phyloP scores from a whole-genome alignment of 345 rosid genomes.

The Eucalyptus tenuipes region DNA sequence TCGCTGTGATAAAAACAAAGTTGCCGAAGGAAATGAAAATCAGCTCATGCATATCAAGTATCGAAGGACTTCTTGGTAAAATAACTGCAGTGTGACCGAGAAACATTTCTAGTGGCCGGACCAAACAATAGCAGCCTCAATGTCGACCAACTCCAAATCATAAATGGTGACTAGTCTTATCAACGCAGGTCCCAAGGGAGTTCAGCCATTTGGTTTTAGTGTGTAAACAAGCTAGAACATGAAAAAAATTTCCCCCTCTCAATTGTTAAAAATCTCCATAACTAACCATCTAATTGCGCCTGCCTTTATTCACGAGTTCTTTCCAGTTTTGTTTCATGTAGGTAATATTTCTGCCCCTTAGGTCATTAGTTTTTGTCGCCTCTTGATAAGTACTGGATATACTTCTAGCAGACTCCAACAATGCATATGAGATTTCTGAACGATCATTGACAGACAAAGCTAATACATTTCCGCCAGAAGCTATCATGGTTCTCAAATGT shows the following conservation, averaged over 20 bases:
- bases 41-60: background rate
- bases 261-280: background rate
- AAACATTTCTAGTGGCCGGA: background rate
- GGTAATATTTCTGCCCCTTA: background rate
- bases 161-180: background rate
- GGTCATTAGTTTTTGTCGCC: background rate
- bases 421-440: background rate
- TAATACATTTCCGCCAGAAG: background rate
- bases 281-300: background rate
- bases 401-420: background rate
- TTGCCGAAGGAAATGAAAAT: background rate
- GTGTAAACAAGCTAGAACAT: background rate
- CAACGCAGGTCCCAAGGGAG: background rate
- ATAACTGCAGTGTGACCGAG: background rate
- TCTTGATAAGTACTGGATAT: background rate
- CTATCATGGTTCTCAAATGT: background rate
- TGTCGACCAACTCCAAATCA: background rate
- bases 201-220: background rate
- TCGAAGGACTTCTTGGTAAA: background rate
- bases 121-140: background rate
- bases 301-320: background rate
- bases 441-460: background rate
- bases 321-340: background rate
- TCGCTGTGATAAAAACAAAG: slow-evolving; percentile 23
- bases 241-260: background rate